A percentile compares a stretch with the other conserved stretches of the same genome.
Conservation (phyloP, 371 early-diverging fungal genomes). For the Syncephalis plumigaleata region DNA sequence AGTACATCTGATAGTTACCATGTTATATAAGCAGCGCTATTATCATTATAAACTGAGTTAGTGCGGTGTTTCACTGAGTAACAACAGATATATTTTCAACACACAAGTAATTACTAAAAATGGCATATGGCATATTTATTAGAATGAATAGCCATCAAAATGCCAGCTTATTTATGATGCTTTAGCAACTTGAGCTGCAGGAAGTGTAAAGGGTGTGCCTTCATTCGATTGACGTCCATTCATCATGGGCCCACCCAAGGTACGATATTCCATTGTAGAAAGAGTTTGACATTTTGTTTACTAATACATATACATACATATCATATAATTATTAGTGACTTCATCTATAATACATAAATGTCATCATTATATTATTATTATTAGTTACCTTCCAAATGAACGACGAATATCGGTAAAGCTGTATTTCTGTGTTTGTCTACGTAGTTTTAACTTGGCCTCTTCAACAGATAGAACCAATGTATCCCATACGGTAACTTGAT, state of each 20-base stretch:
- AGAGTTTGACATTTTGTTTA: slow-evolving; percentile 3
- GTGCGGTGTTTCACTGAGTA: too few relatives aligned
- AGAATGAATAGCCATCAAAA: too few relatives aligned
- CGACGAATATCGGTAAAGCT: slow-evolving; percentile 37
- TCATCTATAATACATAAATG: background rate
- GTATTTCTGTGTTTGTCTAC: slow-evolving; percentile 55
- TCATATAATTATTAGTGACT: background rate
- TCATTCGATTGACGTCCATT: background rate
- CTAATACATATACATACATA: too few relatives aligned
- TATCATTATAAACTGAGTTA: too few relatives aligned
- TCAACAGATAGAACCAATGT: slow-evolving; percentile 55
- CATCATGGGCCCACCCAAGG: slow-evolving; percentile 63
- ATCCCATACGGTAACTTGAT: slow-evolving; percentile 87
- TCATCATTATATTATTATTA: background rate
- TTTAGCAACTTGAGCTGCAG: too few relatives aligned
- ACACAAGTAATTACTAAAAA: too few relatives aligned
- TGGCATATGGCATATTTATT: too few relatives aligned
- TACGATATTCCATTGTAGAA: slow-evolving; percentile 74
- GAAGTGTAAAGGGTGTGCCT: too few relatives aligned
- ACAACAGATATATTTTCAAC: too few relatives aligned
- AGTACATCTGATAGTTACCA: too few relatives aligned
- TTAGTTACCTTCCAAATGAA: slow-evolving; percentile 1
- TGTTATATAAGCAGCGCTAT: too few relatives aligned
- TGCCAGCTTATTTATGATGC: too few relatives aligned
- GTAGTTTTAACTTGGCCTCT: slow-evolving; percentile 38